Conservation (phyloP, 2,329 filamentous ascomycete species). For the Byssoonygena ceratinophila region DNA sequence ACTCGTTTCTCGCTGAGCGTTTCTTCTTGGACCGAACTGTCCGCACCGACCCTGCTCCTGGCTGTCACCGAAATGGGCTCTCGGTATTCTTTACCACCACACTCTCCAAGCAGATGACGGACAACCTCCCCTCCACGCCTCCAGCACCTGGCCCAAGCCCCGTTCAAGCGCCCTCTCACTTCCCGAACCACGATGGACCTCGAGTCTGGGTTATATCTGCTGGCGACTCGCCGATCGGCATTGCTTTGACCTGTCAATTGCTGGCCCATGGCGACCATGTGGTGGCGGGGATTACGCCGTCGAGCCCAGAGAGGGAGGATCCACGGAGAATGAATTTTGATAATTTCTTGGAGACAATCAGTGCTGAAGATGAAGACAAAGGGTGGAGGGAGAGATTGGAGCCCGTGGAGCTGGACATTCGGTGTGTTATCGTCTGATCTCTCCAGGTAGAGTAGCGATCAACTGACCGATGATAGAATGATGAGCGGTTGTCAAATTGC, state of each 20-base stretch:
- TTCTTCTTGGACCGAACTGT: too few relatives aligned
- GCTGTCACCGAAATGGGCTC: constrained; percentile 11
- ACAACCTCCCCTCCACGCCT: constrained; percentile 22
- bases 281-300: constrained; percentile 68
- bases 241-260: constrained; percentile 68
- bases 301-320: constrained; percentile 64
- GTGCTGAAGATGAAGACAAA: constrained; percentile 50
- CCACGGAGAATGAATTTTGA: constrained; percentile 68
- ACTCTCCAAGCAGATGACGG: constrained; percentile 26
- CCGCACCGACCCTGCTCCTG: background rate
- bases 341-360: constrained; percentile 56
- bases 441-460: background rate
- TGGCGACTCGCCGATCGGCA: constrained; percentile 71
- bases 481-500: constrained; percentile 70
- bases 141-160: constrained; percentile 25
- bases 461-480: constrained; percentile 31
- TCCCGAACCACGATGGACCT: constrained; percentile 54
- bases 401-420: constrained; percentile 49
- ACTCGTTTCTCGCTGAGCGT: too few relatives aligned
- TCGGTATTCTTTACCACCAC: background rate
- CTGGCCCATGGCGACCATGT: constrained; percentile 88
- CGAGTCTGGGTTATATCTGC: constrained; percentile 90
- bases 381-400: constrained; percentile 72
- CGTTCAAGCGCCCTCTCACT: constrained; percentile 31
- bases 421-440: constrained; percentile 26